Base-by-base conservation (phyloP, 2,329 filamentous ascomycete genomes). In the Pseudogymnoascus sp. region DNA sequence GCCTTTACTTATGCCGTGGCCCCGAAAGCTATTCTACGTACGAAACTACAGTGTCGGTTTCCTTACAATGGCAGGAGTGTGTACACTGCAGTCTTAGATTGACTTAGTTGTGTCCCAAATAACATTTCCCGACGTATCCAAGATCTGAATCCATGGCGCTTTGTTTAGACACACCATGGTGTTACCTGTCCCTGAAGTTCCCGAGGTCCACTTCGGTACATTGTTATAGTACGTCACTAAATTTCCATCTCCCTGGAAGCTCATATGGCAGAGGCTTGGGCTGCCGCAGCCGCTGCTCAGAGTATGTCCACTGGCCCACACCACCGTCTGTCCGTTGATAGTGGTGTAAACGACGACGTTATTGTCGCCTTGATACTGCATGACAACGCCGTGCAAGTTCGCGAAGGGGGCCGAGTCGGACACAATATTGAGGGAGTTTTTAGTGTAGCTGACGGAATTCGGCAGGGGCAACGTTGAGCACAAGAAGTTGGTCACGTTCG, bases 401-500 rank as follows among this genome's bases (percentile, higher is more conserved):
- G 64, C 67, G 18, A 70, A 68, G 18, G 65, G 62, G 4, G 60
- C 63, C 4, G 65, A 60, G 6, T 68, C 64, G 14, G 68, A 67
- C 7, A 60, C 64, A 16, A 71, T 64, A 36, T 64, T 65, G 7
- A 71, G 60, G 14, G 63, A 40, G 53, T 67, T 66, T 10, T 65
- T 60, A 8, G 61, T 34, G 50, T 68, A 70, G 25, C 66, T 61
- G 46, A 64, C 28, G 11, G 63, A 62, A 23, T 63, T 64, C 0
- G 69, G 63, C 10, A 71, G 66, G 11, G 69, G 68, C 31, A 64
- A 53, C 25, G 50, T 64, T 12, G 67, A 66, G 63, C 70, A 71
- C 36, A 70, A 62, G 66, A 70, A 71, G 60, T 69, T 70, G 46
- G 67, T 70, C 14, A 64, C 64, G 62, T 71, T 71, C 38, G 63